These are phyloP conservation scores for Cutaneotrichosporon mucoides DNA, from an alignment of 1,284 basidiomycete species.

Conservation along the genomic window DNA sequence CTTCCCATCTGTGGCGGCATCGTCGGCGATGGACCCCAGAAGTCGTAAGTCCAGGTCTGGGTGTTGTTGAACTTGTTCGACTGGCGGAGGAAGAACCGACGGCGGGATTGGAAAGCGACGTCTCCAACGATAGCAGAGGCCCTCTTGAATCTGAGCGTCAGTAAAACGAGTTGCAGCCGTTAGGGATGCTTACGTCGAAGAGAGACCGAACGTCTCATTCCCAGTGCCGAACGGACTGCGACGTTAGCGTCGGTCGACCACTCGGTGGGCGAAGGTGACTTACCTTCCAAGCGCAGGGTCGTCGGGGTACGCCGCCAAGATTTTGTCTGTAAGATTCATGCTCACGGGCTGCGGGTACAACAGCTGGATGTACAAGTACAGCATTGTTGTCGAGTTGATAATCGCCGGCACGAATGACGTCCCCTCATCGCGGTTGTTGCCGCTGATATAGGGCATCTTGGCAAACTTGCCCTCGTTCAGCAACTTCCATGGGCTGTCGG, in stretches of 20 bases:
- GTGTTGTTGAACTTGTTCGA: constrained; percentile 23
- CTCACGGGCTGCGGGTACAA: neutral
- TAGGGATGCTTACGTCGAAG: constrained; percentile 9
- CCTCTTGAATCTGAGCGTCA: constrained; percentile 18
- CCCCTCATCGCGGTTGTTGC: constrained; percentile 44
- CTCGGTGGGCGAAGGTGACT: constrained; percentile 5
- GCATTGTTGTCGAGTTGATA: neutral
- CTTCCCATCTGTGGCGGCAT: constrained; percentile 16
- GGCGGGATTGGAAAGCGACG: constrained; percentile 26
- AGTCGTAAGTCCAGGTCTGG: constrained; percentile 37
- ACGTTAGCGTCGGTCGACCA: neutral
- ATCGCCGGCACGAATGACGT: neutral
- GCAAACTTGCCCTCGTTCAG: constrained; percentile 34
- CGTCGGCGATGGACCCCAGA: constrained; percentile 22
- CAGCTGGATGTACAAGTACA: neutral
- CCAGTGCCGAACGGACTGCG: constrained; percentile 38
- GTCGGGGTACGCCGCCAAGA: neutral
- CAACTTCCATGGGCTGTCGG: constrained; percentile 35
- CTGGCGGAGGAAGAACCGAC: constrained; percentile 30
- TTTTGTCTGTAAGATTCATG: neutral
- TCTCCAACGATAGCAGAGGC: constrained; percentile 30
- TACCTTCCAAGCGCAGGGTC: constrained; percentile 23
- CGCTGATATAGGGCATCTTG: constrained; percentile 45
- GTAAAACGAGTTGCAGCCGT: no score
- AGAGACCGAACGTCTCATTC: constrained; percentile 39